These are phyloP conservation scores for Haplosporangium gracile DNA, from an alignment of 192 early-diverging fungal species.

Conservation along the genomic window DNA sequence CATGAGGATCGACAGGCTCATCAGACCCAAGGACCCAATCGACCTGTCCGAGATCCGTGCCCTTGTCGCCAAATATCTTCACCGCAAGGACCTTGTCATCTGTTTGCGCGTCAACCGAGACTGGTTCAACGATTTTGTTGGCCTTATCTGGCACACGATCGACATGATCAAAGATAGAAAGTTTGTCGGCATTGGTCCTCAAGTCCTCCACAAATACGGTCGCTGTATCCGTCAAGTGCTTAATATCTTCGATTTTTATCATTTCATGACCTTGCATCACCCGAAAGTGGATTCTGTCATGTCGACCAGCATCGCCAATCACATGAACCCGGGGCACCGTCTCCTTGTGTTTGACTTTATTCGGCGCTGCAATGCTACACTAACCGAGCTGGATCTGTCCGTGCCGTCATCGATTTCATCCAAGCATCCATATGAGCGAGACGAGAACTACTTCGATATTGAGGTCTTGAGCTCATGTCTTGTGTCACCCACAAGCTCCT, in stretches of 20 bases:
- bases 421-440: neutral
- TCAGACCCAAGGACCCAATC: neutral
- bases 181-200: neutral
- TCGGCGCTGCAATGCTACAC: neutral
- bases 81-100: neutral
- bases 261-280: neutral
- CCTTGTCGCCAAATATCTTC: neutral
- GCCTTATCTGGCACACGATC: neutral
- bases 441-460: neutral
- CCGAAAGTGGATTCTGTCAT: neutral
- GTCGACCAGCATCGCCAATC: neutral
- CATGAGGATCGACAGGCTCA: neutral
- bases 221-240: neutral
- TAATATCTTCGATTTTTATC: neutral
- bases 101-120: neutral
- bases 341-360: neutral
- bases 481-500: accelerated
- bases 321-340: neutral
- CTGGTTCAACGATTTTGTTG: neutral
- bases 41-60: neutral
- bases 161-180: neutral
- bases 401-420: neutral
- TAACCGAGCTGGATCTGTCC: neutral
- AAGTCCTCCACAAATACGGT: neutral
- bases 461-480: too few relatives aligned